These are phyloP conservation scores for Perkinsus olseni DNA, from an alignment of 169 alveolate species.

Conservation along the genomic window DNA sequence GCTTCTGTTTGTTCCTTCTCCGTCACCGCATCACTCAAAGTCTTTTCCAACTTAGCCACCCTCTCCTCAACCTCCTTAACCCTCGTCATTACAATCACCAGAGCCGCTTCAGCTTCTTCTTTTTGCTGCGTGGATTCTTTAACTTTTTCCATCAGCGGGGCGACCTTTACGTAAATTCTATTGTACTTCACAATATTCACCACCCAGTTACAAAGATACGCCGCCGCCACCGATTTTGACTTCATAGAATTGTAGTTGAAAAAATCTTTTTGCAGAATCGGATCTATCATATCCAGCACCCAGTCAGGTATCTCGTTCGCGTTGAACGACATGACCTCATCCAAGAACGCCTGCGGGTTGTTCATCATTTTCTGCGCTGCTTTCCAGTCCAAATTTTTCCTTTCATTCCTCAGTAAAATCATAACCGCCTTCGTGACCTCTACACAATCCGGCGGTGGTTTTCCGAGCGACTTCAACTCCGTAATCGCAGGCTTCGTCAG, in stretches of 20 bases:
- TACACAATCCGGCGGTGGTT: conserved; percentile 85
- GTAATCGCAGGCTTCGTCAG: conserved; percentile 80
- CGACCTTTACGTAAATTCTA: conserved; percentile 82
- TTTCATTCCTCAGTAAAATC: conserved; percentile 77
- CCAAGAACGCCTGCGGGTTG: conserved; percentile 78
- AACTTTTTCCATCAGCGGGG: conserved; percentile 80
- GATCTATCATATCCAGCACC: conserved; percentile 71
- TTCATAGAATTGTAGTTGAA: conserved; percentile 84
- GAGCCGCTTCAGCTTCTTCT: conserved; percentile 77
- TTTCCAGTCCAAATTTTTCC: conserved; percentile 82
- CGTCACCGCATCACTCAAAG: conserved; percentile 78
- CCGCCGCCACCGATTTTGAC: conserved; percentile 84
- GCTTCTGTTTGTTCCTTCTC: conserved; percentile 69
- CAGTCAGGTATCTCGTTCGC: conserved; percentile 84
- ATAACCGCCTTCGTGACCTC: conserved; percentile 81
- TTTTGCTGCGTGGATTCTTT: conserved; percentile 78
- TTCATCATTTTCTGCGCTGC: conserved; percentile 82
- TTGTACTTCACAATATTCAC: conserved; percentile 82
- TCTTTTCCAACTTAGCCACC: conserved; percentile 62
- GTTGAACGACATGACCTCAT: conserved; percentile 72
- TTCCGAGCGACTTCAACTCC: conserved; percentile 84
- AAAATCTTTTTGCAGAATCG: conserved; percentile 72
- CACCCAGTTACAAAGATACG: conserved; percentile 87
- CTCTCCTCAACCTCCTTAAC: conserved; percentile 70
- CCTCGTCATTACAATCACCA: conserved; percentile 73